These are phyloP conservation scores for Blastobotrys proliferans DNA, from an alignment of 1,139 yeast genomes.

Conservation along the genomic window DNA sequence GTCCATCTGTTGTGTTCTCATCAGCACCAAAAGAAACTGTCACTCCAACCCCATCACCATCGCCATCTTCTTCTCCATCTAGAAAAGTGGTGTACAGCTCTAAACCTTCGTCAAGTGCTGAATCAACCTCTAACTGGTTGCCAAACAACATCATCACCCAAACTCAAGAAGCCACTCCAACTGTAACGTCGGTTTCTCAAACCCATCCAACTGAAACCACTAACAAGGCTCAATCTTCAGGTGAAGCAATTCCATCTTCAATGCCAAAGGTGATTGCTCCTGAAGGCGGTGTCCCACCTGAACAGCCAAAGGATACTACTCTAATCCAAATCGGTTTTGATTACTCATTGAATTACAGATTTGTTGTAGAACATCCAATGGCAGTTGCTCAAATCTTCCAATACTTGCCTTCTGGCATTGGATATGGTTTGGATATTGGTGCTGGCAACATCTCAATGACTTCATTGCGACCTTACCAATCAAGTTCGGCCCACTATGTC, in stretches of 20 bases:
- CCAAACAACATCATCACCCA: slow-evolving; percentile 33
- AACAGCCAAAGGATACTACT: slow-evolving; percentile 30
- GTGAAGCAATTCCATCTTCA: slow-evolving; percentile 26
- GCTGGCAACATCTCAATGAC: slow-evolving; percentile 30
- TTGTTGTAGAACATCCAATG: slow-evolving; percentile 38
- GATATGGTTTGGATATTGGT: slow-evolving; percentile 34
- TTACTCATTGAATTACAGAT: slow-evolving; percentile 39
- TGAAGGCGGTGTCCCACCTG: slow-evolving; percentile 29
- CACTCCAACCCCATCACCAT: not conserved
- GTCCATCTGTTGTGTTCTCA: not conserved
- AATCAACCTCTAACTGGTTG: slow-evolving; percentile 30
- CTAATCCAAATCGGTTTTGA: slow-evolving; percentile 40
- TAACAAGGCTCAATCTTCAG: slow-evolving; percentile 11
- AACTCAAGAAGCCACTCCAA: slow-evolving; percentile 16
- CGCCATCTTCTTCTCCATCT: not conserved
- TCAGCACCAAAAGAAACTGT: no score
- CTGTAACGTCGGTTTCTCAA: slow-evolving; percentile 17
- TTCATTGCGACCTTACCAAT: slow-evolving; percentile 36
- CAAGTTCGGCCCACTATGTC: slow-evolving; percentile 31
- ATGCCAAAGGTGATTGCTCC: slow-evolving; percentile 41
- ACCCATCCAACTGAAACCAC: slow-evolving; percentile 9
- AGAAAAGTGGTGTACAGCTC: not conserved
- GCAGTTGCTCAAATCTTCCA: slow-evolving; percentile 43
- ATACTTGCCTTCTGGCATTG: slow-evolving; percentile 39
- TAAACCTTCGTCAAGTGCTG: not conserved